A percentile compares a stretch with the other conserved stretches of the same genome.
Conservation (phyloP, 257 asterid genomes). For the Solanum rostratum region DNA sequence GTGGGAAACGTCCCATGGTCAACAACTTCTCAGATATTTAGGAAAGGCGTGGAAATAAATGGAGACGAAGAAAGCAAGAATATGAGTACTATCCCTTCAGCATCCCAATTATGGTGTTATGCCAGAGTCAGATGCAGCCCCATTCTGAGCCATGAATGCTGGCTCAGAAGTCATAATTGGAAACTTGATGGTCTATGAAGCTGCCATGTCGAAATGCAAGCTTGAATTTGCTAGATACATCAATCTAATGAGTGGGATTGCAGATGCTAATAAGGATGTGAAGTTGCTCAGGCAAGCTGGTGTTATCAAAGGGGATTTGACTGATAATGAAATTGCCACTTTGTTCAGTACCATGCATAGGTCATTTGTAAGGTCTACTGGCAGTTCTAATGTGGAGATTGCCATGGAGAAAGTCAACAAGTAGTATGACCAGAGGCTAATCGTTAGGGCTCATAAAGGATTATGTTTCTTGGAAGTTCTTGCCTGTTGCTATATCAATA, state of each 20-base stretch:
- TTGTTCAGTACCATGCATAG: slow-evolving; percentile 34
- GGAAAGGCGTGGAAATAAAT: background rate
- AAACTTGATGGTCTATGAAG: slow-evolving; percentile 46
- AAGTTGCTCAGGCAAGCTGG: slow-evolving; percentile 19
- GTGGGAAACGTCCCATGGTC: slow-evolving; percentile 18
- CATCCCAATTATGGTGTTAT: slow-evolving; percentile 1
- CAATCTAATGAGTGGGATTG: slow-evolving; percentile 45
- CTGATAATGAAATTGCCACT: slow-evolving; percentile 24
- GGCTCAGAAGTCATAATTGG: slow-evolving; percentile 34
- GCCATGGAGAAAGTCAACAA: slow-evolving; percentile 29
- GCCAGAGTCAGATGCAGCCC: slow-evolving; percentile 12
- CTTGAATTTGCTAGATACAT: slow-evolving; percentile 33
- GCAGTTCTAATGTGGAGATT: slow-evolving; percentile 17
- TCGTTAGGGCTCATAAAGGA: slow-evolving; percentile 16
- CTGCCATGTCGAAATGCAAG: slow-evolving; percentile 15
- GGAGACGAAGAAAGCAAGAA: slow-evolving; percentile 3
- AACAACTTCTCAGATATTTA: slow-evolving; percentile 5
- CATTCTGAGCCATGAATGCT: slow-evolving; percentile 6
- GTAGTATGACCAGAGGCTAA: slow-evolving; percentile 4
- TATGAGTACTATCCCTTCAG: slow-evolving; percentile 15
- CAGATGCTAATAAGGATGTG: slow-evolving; percentile 30
- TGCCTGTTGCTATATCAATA: slow-evolving; percentile 13
- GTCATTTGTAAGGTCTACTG: slow-evolving; percentile 2
- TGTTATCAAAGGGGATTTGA: slow-evolving; percentile 17
- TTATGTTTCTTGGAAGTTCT: slow-evolving; percentile 6